Evolutionary conservation across 116 monocot genomes (phyloP), one percentile per base, ranked within the genome.

Genomic region (Papilionanthe hybrid): DNA sequence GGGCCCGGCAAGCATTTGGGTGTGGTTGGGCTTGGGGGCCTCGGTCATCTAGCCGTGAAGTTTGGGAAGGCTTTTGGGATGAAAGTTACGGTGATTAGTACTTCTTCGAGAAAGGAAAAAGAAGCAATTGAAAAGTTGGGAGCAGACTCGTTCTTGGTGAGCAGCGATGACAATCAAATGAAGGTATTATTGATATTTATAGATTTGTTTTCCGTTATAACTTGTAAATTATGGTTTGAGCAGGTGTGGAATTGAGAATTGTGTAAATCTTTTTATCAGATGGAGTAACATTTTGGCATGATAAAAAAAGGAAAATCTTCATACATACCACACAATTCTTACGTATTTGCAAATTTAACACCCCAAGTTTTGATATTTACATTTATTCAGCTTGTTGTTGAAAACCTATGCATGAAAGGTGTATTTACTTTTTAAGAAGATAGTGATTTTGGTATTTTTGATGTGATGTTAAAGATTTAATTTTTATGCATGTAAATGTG

Each of bases 31-130:
- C 79, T 79, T 29, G 78, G 78, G 28, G 67, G 79, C 1, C 67
- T 79, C 7, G 79, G 78, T 15, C 79, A 79, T 10, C 67, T 79
- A 1, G 79, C 79, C 13, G 79, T 79, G n/a, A 79, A 79, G 67
- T 67, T 79, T 15, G 79, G 23, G 9, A 79, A 79, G 48, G 79
- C 79, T 18, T 68, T 79, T 67, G 79, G 79, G 25, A 19, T 67
- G 23, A 48, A 79, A 18, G 79, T 79, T 44, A 79, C 79, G 1
- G 43, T 79, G n/a, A 79, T 79, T 13, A 79, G 79, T 44, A 67
- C 79, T 9, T 79, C 79, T 25, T 67, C 45, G 5, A 53, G 29
- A 45, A 79, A 79, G 43, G 22, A 79, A 27, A 79, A 79, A 9
- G 79, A 67, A 48, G 79, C 79, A n/a, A 65, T 42, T 19, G 79